These are phyloP conservation scores for Fraxinus americana DNA, from an alignment of 257 asterid species.

Conservation along the genomic window DNA sequence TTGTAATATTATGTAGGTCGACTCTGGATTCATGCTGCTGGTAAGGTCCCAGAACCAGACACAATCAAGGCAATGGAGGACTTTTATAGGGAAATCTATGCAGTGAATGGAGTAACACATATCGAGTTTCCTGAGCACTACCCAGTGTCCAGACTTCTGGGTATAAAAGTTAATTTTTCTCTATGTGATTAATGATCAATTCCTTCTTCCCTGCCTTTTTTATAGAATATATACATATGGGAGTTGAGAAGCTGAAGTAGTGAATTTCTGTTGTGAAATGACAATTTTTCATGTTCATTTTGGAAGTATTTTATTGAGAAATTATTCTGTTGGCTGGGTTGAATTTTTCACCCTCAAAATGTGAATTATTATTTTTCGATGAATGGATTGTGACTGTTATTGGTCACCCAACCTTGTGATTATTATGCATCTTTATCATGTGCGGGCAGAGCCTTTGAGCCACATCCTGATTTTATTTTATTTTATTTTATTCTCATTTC, in stretches of 20 bases:
- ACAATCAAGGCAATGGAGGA: conserved; percentile 96
- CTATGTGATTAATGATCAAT: not conserved
- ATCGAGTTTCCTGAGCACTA: conserved; percentile 88
- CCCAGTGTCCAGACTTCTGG: conserved; percentile 89
- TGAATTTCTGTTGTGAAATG: not conserved
- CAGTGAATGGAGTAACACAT: conserved; percentile 77
- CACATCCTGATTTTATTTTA: not conserved
- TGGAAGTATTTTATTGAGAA: not conserved
- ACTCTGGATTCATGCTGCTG: conserved; percentile 98
- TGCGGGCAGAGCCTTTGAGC: not conserved
- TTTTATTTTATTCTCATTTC: not conserved
- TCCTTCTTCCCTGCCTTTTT: not conserved
- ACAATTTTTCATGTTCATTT: not conserved
- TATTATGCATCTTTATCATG: not conserved
- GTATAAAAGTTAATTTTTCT: conserved; percentile 33
- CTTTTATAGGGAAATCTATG: conserved; percentile 87
- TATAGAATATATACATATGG: not conserved
- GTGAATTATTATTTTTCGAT: too few species aligned
- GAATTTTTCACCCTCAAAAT: not conserved
- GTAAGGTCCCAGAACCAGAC: conserved; percentile 85
- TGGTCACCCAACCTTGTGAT: not conserved
- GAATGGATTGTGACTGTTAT: not conserved
- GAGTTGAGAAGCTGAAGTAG: not conserved
- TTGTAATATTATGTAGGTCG: conserved; percentile 51
- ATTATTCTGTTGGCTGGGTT: not conserved